Evolutionary conservation across 345 rosid genomes (phyloP).

Genomic region (Dipteronia sinensis): DNA sequence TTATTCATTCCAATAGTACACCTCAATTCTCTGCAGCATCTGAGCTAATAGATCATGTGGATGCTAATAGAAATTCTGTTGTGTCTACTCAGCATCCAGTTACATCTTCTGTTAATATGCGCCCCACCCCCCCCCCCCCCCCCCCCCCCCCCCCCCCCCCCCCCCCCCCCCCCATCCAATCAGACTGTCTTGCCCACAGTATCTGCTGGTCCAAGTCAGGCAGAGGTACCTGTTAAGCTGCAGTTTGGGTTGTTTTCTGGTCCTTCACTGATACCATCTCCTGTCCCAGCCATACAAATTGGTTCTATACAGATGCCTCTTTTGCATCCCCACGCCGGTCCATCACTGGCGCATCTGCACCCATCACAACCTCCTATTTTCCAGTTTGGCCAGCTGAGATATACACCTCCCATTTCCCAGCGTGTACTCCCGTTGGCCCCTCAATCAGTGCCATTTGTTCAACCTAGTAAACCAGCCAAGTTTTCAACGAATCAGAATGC

Average conservation of each 20-base stretch:
- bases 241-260: conserved; percentile 98
- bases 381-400: conserved; percentile 90
- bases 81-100: conserved; percentile 35
- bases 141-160: too few species aligned
- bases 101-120: conserved; percentile 36
- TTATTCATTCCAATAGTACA: conserved; percentile 40
- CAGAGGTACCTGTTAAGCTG: conserved; percentile 72
- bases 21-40: conserved; percentile 39
- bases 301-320: conserved; percentile 99
- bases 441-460: conserved; percentile 57
- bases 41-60: conserved; percentile 39
- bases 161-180: conserved; percentile 42
- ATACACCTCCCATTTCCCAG: conserved; percentile 77
- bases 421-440: conserved; percentile 71
- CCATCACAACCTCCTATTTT: conserved; percentile 74
- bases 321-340: conserved; percentile 70
- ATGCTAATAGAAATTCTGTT: conserved; percentile 39
- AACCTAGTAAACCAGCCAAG: conserved; percentile 45
- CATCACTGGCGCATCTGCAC: conserved; percentile 65
- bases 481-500: conserved; percentile 54
- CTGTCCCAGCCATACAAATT: conserved; percentile 97
- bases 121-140: too few species aligned
- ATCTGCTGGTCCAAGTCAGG: conserved; percentile 47
- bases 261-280: conserved; percentile 87
- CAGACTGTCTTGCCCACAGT: conserved; percentile 44